phyloP scores from a whole-genome alignment of 305 asterid genomes.

The Nicotiana rustica region DNA sequence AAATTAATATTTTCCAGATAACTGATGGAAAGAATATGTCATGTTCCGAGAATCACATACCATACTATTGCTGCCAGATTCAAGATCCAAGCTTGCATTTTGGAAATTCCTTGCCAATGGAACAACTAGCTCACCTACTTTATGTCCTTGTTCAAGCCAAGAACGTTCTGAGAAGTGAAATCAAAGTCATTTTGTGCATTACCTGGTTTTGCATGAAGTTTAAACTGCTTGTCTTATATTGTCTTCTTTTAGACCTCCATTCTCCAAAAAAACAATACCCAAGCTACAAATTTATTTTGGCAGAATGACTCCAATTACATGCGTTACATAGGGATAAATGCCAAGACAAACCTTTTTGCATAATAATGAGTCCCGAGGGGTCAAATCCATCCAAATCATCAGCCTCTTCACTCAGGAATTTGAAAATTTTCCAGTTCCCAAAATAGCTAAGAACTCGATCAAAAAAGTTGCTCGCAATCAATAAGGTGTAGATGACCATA shows the following conservation, averaged over 20 bases:
- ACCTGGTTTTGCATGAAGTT: constrained; percentile 1
- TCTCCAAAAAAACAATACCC: background rate
- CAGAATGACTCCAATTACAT: background rate
- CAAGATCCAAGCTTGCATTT: constrained; percentile 59
- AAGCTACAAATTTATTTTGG: constrained; percentile 22
- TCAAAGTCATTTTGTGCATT: constrained; percentile 28
- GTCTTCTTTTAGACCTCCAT: constrained; percentile 2
- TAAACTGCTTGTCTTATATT: constrained; percentile 16
- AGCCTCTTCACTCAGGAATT: constrained; percentile 58
- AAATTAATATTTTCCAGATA: constrained; percentile 22
- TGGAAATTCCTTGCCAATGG: constrained; percentile 80
- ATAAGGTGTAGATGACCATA: constrained; percentile 76
- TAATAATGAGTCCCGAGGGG: constrained; percentile 70
- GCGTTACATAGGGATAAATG: background rate
- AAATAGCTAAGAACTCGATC: constrained; percentile 61
- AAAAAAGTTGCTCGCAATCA: constrained; percentile 72
- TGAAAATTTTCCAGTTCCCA: constrained; percentile 81
- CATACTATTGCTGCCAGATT: constrained; percentile 49
- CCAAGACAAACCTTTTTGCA: constrained; percentile 59
- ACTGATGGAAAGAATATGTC: constrained; percentile 3
- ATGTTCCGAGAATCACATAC: constrained; percentile 44
- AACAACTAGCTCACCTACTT: constrained; percentile 78
- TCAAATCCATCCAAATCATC: constrained; percentile 77
- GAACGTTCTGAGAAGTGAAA: constrained; percentile 57
- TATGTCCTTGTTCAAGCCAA: constrained; percentile 78